These are phyloP conservation scores for Sonneratia caseolaris DNA, from an alignment of 345 rosid species.

Conservation along the genomic window DNA sequence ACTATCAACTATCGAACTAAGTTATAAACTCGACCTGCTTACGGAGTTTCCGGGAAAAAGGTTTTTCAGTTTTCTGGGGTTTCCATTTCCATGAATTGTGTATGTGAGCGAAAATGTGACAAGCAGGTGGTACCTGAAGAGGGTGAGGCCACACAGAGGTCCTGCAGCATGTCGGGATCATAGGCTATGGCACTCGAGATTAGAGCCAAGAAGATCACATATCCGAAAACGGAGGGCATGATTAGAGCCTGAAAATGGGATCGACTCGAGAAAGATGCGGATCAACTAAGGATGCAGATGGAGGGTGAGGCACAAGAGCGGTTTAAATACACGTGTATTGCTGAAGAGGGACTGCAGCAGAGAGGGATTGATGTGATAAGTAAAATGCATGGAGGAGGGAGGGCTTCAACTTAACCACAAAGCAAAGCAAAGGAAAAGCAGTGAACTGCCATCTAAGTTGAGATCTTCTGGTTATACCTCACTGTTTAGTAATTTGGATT, in stretches of 20 bases:
- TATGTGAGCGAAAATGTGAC: neutral
- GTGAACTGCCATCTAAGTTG: too few relatives aligned
- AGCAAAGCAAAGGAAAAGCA: conserved; percentile 15
- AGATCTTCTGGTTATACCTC: too few relatives aligned
- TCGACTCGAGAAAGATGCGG: neutral
- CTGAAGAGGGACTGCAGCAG: neutral
- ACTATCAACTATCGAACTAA: neutral
- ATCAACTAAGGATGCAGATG: neutral
- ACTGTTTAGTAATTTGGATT: too few relatives aligned
- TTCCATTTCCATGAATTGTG: neutral
- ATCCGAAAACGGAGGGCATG: conserved; percentile 1
- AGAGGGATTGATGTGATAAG: conserved; percentile 6
- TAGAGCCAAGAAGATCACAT: conserved; percentile 11
- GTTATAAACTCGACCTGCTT: neutral
- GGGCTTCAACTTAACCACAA: conserved; percentile 28
- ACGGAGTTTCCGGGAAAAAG: neutral
- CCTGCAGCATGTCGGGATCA: conserved; percentile 65
- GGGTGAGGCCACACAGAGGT: conserved; percentile 48
- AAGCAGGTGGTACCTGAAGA: conserved; percentile 19
- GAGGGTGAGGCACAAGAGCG: neutral
- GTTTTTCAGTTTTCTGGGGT: too few relatives aligned
- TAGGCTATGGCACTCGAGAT: conserved; percentile 24
- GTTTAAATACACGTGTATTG: neutral
- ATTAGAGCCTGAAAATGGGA: neutral
- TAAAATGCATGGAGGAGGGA: conserved; percentile 1